phyloP scores from a whole-genome alignment of 1,139 yeast species.

The Suhomyces bokatorum region DNA sequence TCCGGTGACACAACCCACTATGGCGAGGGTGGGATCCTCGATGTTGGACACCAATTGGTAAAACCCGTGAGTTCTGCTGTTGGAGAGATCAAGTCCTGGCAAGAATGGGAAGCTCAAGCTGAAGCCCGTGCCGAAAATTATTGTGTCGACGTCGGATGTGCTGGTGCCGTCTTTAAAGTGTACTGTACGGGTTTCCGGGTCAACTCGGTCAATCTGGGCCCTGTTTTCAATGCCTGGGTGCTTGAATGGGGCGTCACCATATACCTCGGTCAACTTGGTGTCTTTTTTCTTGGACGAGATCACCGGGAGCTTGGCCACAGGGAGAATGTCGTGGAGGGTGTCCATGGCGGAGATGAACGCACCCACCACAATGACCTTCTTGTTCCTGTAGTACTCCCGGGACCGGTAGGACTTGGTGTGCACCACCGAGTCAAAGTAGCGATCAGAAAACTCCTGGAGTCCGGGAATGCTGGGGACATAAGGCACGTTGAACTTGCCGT shows the following conservation, averaged over 20 bases:
- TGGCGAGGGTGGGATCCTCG: conserved; percentile 45
- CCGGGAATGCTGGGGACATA: conserved; percentile 47
- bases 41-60: conserved; percentile 48
- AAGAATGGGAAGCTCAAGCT: conserved; percentile 45
- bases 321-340: conserved; percentile 17
- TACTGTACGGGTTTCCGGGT: conserved; percentile 27
- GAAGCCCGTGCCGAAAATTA: conserved; percentile 53
- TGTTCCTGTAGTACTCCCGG: conserved; percentile 27
- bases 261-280: conserved; percentile 8
- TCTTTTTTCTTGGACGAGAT: conserved; percentile 21
- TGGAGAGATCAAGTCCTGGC: conserved; percentile 27
- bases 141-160: conserved; percentile 32
- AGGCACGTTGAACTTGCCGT: conserved; percentile 51
- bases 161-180: conserved; percentile 31
- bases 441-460: conserved; percentile 37
- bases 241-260: conserved; percentile 16
- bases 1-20: conserved; percentile 40
- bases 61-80: conserved; percentile 37
- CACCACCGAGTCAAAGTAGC: conserved; percentile 20
- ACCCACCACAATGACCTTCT: conserved; percentile 47
- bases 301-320: conserved; percentile 16
- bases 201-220: conserved; percentile 19
- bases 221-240: conserved; percentile 21
- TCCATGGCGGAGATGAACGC: conserved; percentile 20
- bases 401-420: conserved; percentile 19